Conservation (phyloP, 1,139 yeast genomes). For the Sugiyamaella grinbergsii region DNA sequence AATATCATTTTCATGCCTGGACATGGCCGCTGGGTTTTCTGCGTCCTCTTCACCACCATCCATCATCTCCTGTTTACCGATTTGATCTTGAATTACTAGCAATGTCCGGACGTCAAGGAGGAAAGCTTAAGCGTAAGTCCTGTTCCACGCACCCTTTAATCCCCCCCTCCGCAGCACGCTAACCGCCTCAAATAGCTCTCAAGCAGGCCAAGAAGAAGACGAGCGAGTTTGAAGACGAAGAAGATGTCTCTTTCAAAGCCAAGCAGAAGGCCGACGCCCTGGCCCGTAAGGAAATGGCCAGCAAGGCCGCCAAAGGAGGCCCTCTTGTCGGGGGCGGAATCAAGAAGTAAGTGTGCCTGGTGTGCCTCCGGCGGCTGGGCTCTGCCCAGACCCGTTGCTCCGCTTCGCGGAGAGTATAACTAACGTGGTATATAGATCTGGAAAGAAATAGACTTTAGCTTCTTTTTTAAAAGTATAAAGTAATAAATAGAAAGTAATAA, state of each 20-base stretch:
- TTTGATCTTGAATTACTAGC: no score
- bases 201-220: constrained; percentile 60
- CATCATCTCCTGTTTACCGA: no score
- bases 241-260: constrained; percentile 85
- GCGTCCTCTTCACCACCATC: no score
- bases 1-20: no score
- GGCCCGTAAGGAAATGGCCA: constrained; percentile 88
- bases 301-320: constrained; percentile 85
- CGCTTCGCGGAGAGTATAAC: not conserved
- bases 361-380: constrained; percentile 2
- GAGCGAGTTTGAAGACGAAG: constrained; percentile 75
- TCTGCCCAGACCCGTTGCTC: constrained; percentile 1
- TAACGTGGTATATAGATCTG: constrained; percentile 15
- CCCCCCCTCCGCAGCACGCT: no score
- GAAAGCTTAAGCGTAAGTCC: constrained; percentile 49
- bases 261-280: constrained; percentile 94
- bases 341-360: constrained; percentile 65
- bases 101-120: constrained; percentile 55
- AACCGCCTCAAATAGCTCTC: constrained; percentile 37
- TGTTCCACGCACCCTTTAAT: no score
- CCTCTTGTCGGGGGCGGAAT: constrained; percentile 93
- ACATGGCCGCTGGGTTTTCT: no score
- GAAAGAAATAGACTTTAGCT: constrained; percentile 16
- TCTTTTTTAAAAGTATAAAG: not conserved
- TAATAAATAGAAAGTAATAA: constrained; percentile 7